Conservation (phyloP, 2,329 filamentous ascomycete species). For the Endothia cerciana region DNA sequence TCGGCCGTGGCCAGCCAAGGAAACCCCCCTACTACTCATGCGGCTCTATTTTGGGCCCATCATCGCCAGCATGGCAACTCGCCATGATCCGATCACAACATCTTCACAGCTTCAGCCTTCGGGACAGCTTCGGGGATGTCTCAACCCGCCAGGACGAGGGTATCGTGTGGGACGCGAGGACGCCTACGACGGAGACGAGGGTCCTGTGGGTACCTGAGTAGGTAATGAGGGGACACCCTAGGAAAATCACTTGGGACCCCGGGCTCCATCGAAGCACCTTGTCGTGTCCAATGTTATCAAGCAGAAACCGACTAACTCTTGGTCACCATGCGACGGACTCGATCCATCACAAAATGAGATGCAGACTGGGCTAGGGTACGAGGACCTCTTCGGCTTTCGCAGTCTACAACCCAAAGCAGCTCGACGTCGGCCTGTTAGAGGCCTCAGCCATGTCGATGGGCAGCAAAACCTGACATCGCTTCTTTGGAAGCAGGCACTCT, state of each 20-base stretch:
- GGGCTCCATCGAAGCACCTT: background rate
- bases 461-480: background rate
- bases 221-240: background rate
- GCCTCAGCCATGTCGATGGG: too few relatives aligned
- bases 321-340: background rate
- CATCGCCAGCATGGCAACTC: too few relatives aligned
- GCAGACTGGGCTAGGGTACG: background rate
- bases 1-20: background rate
- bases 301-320: constrained; percentile 5
- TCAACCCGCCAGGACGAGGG: background rate
- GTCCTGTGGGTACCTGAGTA: background rate
- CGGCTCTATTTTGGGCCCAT: background rate
- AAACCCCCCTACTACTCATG: background rate
- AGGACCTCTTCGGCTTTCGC: too few relatives aligned
- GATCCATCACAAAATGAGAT: background rate
- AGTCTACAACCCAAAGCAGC: too few relatives aligned
- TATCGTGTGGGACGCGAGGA: background rate
- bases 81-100: too few relatives aligned
- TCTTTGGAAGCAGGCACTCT: background rate
- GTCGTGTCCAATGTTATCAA: background rate
- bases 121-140: background rate
- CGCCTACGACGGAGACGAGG: background rate
- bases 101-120: too few relatives aligned
- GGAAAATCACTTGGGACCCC: background rate
- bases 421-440: too few relatives aligned